These are phyloP conservation scores for Solanum pinnatisectum DNA, from an alignment of 257 asterid genomes.

Conservation along the genomic window DNA sequence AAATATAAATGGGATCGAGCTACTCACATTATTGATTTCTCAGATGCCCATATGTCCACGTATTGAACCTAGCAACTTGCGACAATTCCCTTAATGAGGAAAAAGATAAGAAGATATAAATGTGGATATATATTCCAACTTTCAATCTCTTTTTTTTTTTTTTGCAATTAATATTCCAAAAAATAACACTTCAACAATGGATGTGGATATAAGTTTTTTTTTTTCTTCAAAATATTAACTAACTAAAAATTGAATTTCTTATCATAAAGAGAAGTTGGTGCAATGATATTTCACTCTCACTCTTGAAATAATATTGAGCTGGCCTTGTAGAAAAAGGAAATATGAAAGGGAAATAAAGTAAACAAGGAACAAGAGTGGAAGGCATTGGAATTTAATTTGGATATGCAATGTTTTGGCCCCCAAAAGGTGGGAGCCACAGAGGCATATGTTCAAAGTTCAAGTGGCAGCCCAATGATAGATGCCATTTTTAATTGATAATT, in stretches of 20 bases:
- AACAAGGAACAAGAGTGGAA: not conserved
- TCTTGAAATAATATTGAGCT: conserved; percentile 12
- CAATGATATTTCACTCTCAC: not conserved
- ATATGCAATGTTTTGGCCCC: not conserved
- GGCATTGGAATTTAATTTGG: not conserved
- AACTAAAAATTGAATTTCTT: not conserved
- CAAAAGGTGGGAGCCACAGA: conserved; percentile 7
- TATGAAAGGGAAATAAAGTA: not conserved
- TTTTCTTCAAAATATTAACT: not conserved
- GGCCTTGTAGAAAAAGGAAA: not conserved
- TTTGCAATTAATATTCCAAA: not conserved
- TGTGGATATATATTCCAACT: not conserved
- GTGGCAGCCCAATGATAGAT: not conserved
- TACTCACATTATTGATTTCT: not conserved
- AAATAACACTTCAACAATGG: not conserved
- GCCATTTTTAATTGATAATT: not conserved
- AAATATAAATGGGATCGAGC: not conserved
- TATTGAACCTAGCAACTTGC: not conserved
- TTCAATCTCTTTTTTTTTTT: not conserved
- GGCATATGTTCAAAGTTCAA: conserved; percentile 8
- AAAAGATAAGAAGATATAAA: not conserved
- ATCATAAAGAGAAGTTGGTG: not conserved
- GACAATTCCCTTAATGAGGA: not conserved
- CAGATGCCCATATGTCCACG: not conserved
- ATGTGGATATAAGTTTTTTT: not conserved